Conservation (phyloP, 257 asterid species). For the Nicotiana knightiana region DNA sequence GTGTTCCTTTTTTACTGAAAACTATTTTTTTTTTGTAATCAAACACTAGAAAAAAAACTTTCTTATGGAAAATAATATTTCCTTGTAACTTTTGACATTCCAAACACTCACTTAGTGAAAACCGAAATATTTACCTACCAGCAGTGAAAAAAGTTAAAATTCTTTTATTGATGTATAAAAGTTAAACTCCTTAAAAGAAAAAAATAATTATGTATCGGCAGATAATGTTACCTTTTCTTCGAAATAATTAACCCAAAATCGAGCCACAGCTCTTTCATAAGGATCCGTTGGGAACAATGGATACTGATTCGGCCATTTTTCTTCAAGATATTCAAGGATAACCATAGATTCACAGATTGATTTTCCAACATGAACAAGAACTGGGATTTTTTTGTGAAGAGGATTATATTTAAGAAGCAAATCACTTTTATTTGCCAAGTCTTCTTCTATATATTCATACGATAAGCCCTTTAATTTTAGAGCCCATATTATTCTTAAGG, state of each 20-base stretch:
- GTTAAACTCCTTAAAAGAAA: too few relatives aligned
- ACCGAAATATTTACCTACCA: too few relatives aligned
- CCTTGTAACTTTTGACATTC: too few relatives aligned
- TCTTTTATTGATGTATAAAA: too few relatives aligned
- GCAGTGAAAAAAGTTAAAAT: too few relatives aligned
- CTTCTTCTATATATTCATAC: slow-evolving; percentile 14
- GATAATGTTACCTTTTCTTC: slow-evolving; percentile 4
- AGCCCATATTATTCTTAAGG: slow-evolving; percentile 14
- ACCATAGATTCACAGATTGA: slow-evolving; percentile 15
- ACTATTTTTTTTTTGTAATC: too few relatives aligned
- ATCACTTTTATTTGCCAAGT: slow-evolving; percentile 12
- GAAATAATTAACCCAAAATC: slow-evolving; percentile 10
- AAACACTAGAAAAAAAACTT: too few relatives aligned
- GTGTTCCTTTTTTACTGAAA: too few relatives aligned
- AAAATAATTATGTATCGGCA: too few relatives aligned
- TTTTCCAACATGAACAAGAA: slow-evolving; percentile 16
- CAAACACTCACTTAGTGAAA: too few relatives aligned
- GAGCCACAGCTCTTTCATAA: slow-evolving; percentile 10
- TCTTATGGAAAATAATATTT: too few relatives aligned
- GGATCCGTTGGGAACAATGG: slow-evolving; percentile 15
- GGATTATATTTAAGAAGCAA: slow-evolving; percentile 13
- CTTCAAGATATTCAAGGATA: slow-evolving; percentile 16
- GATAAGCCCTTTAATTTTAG: slow-evolving; percentile 12
- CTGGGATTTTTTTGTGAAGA: slow-evolving; percentile 11
- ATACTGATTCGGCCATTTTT: slow-evolving; percentile 10